A percentile compares a stretch with the other conserved stretches of the same genome.
Evolutionary conservation across 768 basidiomycete genomes (phyloP).

Genomic region (Bullera alba): DNA sequence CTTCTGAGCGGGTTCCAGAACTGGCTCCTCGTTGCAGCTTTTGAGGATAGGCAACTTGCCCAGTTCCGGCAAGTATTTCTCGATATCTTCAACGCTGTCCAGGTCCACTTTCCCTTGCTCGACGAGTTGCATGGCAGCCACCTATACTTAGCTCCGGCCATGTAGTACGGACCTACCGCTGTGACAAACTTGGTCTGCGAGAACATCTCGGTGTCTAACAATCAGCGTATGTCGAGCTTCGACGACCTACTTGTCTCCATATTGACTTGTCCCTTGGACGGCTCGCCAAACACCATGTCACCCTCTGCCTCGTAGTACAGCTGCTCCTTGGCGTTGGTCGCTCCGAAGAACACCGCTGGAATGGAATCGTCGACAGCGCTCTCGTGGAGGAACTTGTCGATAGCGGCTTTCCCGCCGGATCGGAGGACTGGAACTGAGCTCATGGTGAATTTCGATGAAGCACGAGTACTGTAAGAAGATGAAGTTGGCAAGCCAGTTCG

Average conservation of each 20-base stretch:
- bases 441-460: neutral
- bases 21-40: conserved; percentile 24
- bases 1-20: conserved; percentile 17
- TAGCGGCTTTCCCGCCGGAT: neutral
- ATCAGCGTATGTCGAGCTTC: neutral
- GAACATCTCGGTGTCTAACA: conserved; percentile 29
- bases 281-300: conserved; percentile 17
- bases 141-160: conserved; percentile 1
- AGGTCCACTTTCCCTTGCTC: conserved; percentile 31
- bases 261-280: conserved; percentile 7
- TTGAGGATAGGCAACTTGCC: conserved; percentile 19
- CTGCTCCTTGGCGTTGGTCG: conserved; percentile 28
- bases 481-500: no score
- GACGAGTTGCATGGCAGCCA: conserved; percentile 37
- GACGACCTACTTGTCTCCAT: conserved; percentile 18
- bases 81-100: conserved; percentile 24
- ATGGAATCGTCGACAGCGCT: neutral
- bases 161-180: conserved; percentile 13
- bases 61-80: conserved; percentile 28
- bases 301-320: conserved; percentile 29
- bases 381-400: neutral
- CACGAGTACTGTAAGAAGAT: no score
- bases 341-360: conserved; percentile 13
- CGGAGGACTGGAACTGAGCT: neutral
- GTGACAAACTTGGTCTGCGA: conserved; percentile 39